Evolutionary conservation across 2,329 filamentous ascomycete genomes (phyloP), one percentile per base, ranked within the genome.

Genomic region (Hansfordia pulvinata): DNA sequence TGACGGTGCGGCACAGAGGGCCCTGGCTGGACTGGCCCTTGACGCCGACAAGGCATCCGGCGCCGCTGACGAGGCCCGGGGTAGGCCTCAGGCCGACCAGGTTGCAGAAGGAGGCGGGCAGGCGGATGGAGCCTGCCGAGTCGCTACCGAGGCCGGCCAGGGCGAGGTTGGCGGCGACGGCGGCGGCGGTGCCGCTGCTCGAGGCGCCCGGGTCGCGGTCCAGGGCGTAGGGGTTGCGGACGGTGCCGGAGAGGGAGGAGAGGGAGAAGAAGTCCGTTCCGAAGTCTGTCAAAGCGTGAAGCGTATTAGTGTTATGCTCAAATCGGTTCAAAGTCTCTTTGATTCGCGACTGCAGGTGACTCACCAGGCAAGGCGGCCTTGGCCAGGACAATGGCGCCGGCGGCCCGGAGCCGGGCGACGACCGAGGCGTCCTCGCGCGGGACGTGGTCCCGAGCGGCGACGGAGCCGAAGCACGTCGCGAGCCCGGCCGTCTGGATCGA

Each of bases 1-100:
- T 30, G n/a, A 48, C 43, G 0, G 44, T 44, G 18, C 46, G 34
- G 2, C 42, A 41, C 36, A 50, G 39, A 2, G 44, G 44, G 2
- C 47, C 46, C 4, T 42, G 42, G 1, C 44, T 48, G 20, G 49
- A 44, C 23, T 46, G 43, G 7, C 32, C 26, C 15, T 39, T 39
- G 20, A 44, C 34, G 4, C 46, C 27, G 5, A 44, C 41, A 7
- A 37, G 43, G 20, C 49, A 37, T 3, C 45, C 43, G 3, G 32
- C 28, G 19, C 46, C 34, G 2, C 36, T 41, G 14, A 40, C 34
- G 11, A 39, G 32, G 2, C 40, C 39, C 3, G 33, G 29, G 1
- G 36, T 40, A 1, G 29, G 21, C 13, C 36, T 34, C n/a, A 43
- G 23, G 20, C 39, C 38, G 10, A 37, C 36, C 11, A 41, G 22